Percentiles rank a stretch among this genome's conserved stretches.
Evolutionary conservation across 2,329 filamentous ascomycete genomes (phyloP).

Genomic region (Fusarium sp.): DNA sequence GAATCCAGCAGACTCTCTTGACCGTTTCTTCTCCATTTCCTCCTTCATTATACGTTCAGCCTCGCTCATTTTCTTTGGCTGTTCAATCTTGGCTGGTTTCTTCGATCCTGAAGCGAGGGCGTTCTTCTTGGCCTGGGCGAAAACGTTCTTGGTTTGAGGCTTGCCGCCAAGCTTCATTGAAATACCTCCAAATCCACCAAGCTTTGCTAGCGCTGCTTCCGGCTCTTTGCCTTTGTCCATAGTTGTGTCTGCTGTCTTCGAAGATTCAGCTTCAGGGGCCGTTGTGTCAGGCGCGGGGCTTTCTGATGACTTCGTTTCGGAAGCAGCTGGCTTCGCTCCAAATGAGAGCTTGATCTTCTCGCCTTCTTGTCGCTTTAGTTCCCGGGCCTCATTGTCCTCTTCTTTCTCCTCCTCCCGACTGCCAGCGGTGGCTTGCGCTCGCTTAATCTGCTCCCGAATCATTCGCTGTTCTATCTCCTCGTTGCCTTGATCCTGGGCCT

Average conservation of each 20-base stretch:
- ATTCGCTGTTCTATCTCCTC: conserved; percentile 88
- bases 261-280: conserved; percentile 3
- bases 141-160: conserved; percentile 80
- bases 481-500: conserved; percentile 88
- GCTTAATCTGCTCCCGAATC: conserved; percentile 84
- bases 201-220: conserved; percentile 45
- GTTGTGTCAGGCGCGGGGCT: conserved; percentile 23
- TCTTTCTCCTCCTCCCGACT: conserved; percentile 54
- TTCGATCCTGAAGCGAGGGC: conserved; percentile 69
- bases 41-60: conserved; percentile 90
- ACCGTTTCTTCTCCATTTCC: conserved; percentile 77
- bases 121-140: conserved; percentile 75
- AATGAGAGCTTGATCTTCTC: conserved; percentile 81
- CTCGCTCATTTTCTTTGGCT: conserved; percentile 86
- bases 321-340: conserved; percentile 55
- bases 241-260: conserved; percentile 5
- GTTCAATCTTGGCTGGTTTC: conserved; percentile 67
- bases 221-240: conserved; percentile 14
- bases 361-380: conserved; percentile 72
- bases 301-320: conserved; percentile 30
- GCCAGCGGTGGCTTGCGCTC: conserved; percentile 68
- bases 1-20: conserved; percentile 59
- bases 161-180: conserved; percentile 74
- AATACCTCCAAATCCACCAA: conserved; percentile 53
- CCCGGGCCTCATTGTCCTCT: conserved; percentile 55